A percentile compares a stretch with the other conserved stretches of the same genome.
phyloP scores from a whole-genome alignment of 1,139 yeast species.

The Pichia sp. region DNA sequence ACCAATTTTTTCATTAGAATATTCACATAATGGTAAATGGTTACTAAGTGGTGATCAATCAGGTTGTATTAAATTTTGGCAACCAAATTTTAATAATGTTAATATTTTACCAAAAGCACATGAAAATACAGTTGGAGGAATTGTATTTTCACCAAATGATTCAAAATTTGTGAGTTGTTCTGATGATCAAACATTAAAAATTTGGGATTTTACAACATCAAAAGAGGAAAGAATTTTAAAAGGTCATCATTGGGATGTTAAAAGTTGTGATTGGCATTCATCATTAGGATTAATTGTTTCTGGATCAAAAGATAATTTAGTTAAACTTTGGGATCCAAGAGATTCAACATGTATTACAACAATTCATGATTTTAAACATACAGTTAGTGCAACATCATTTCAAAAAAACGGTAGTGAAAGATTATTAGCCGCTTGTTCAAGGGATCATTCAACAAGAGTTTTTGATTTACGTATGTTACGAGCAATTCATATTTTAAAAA shows the following conservation, averaged over 20 bases:
- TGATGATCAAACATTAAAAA: conserved; percentile 82
- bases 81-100: conserved; percentile 94
- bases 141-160: conserved; percentile 87
- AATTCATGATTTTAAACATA: conserved; percentile 87
- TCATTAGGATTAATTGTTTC: conserved; percentile 73
- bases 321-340: conserved; percentile 96
- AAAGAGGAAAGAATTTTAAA: conserved; percentile 71
- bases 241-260: conserved; percentile 99
- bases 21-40: conserved; percentile 94
- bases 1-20: conserved; percentile 72
- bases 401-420: conserved; percentile 60
- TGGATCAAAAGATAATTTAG: conserved; percentile 89
- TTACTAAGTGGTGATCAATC: conserved; percentile 88
- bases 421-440: conserved; percentile 76
- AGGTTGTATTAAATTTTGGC: conserved; percentile 93
- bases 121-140: conserved; percentile 73
- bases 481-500: conserved; percentile 61
- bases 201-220: conserved; percentile 93
- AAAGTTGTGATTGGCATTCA: conserved; percentile 96
- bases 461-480: conserved; percentile 84
- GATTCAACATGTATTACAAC: conserved; percentile 67
- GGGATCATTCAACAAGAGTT: conserved; percentile 83
- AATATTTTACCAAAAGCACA: conserved; percentile 75
- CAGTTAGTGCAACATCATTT: conserved; percentile 77
- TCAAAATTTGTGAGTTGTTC: conserved; percentile 86